Evolutionary conservation across 2,329 filamentous ascomycete genomes (phyloP).

Genomic region (Aspergillus cejpii): DNA sequence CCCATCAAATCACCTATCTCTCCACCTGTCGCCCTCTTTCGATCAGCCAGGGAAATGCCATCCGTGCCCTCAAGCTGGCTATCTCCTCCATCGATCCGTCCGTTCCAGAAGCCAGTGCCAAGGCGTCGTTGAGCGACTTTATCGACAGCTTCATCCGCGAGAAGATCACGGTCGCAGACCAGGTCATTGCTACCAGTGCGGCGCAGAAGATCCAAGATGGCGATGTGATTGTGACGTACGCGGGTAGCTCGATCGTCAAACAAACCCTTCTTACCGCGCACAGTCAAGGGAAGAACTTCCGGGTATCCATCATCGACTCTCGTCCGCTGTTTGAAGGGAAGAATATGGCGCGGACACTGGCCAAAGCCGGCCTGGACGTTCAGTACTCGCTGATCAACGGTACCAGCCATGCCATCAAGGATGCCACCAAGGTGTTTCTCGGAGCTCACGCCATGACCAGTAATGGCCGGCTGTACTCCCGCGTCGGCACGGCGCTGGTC

Average conservation of each 20-base stretch:
- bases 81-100: slow-evolving; percentile 88
- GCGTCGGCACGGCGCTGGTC: slow-evolving; percentile 78
- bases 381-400: slow-evolving; percentile 77
- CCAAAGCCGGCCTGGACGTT: slow-evolving; percentile 64
- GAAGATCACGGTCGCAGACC: slow-evolving; percentile 77
- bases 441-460: slow-evolving; percentile 93
- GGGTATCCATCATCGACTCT: slow-evolving; percentile 76
- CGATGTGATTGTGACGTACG: slow-evolving; percentile 80
- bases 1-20: slow-evolving; percentile 91
- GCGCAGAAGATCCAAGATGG: slow-evolving; percentile 68
- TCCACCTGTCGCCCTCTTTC: slow-evolving; percentile 91
- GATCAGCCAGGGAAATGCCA: slow-evolving; percentile 94
- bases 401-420: slow-evolving; percentile 64
- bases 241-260: slow-evolving; percentile 78
- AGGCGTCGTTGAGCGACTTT: slow-evolving; percentile 65
- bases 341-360: slow-evolving; percentile 64
- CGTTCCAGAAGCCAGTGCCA: slow-evolving; percentile 72
- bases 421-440: slow-evolving; percentile 68
- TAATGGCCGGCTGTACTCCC: slow-evolving; percentile 83
- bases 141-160: slow-evolving; percentile 90
- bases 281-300: slow-evolving; percentile 64
- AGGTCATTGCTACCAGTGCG: slow-evolving; percentile 73
- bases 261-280: slow-evolving; percentile 70
- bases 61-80: slow-evolving; percentile 86
- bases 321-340: slow-evolving; percentile 64